Conservation (phyloP, 352 stramenopile genomes). For the Thraustochytrium striatum region DNA sequence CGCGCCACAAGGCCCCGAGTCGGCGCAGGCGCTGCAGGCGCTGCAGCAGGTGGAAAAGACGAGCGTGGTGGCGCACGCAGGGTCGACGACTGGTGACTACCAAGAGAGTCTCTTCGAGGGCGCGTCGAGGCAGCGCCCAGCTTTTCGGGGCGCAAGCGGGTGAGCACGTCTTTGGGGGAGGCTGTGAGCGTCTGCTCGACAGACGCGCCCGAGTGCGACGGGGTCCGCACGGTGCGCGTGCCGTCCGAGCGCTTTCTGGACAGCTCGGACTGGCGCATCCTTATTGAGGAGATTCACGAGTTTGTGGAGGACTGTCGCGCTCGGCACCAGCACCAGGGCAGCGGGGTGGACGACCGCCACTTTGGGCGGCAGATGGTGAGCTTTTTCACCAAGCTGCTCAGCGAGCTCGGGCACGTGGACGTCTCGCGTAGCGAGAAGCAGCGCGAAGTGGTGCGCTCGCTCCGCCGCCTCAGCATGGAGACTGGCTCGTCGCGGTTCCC, state of each 20-base stretch:
- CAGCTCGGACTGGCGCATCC: constrained; percentile 15
- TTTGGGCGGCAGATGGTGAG: constrained; percentile 41
- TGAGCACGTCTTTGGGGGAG: background rate
- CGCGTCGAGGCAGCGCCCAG: background rate
- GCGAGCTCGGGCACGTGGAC: constrained; percentile 28
- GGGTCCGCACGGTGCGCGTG: background rate
- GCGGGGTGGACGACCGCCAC: background rate
- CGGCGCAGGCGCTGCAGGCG: background rate
- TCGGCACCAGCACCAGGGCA: background rate
- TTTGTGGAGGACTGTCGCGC: constrained; percentile 32
- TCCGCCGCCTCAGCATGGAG: constrained; percentile 6
- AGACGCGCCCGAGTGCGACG: background rate
- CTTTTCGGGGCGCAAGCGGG: background rate
- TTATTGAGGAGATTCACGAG: constrained; percentile 37
- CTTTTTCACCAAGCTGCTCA: constrained; percentile 44
- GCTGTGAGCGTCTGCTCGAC: background rate
- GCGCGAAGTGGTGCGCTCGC: background rate
- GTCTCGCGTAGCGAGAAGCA: constrained; percentile 11
- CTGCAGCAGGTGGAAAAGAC: background rate
- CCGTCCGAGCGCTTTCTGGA: constrained; percentile 27
- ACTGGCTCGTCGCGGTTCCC: no score
- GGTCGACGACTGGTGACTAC: constrained; percentile 5
- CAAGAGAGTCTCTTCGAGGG: constrained; percentile 2
- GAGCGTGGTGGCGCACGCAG: constrained; percentile 14
- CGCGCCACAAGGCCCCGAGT: background rate